Percentiles rank a stretch among this genome's conserved stretches.
Evolutionary conservation across 1,284 basidiomycete species (phyloP).

Genomic region (Porogramme epimiltina): DNA sequence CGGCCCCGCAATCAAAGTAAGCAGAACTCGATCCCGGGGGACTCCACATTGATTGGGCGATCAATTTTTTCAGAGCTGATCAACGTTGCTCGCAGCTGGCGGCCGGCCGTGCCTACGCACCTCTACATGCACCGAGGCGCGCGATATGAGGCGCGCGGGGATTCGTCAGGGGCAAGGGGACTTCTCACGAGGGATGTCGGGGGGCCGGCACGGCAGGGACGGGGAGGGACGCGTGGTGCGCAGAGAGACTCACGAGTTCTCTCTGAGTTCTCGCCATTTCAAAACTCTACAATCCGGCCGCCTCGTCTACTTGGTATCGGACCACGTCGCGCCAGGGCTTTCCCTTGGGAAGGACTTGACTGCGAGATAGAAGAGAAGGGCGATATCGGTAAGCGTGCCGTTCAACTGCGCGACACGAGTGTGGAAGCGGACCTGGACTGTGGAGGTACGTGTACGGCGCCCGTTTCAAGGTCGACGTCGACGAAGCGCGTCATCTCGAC

Average conservation of each 20-base stretch:
- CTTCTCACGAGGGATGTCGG: no score
- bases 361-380: conserved; percentile 22
- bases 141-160: no score
- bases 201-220: not conserved
- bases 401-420: conserved; percentile 14
- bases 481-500: conserved; percentile 69
- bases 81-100: no score
- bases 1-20: no score
- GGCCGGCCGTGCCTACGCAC: no score
- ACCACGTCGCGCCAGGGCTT: conserved; percentile 54
- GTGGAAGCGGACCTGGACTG: conserved; percentile 39
- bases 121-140: no score
- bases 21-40: no score
- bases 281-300: not conserved
- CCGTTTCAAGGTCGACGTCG: conserved; percentile 59
- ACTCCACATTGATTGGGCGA: no score
- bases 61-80: no score
- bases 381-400: not conserved
- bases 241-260: no score
- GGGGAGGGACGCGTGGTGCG: no score
- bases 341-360: conserved; percentile 44
- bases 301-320: conserved; percentile 19
- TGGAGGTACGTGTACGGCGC: conserved; percentile 59
- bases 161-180: no score
- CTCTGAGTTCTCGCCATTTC: not conserved